Base-by-base conservation (phyloP, 2,329 filamentous ascomycete genomes). In the Coniochaeta hoffmannii region DNA sequence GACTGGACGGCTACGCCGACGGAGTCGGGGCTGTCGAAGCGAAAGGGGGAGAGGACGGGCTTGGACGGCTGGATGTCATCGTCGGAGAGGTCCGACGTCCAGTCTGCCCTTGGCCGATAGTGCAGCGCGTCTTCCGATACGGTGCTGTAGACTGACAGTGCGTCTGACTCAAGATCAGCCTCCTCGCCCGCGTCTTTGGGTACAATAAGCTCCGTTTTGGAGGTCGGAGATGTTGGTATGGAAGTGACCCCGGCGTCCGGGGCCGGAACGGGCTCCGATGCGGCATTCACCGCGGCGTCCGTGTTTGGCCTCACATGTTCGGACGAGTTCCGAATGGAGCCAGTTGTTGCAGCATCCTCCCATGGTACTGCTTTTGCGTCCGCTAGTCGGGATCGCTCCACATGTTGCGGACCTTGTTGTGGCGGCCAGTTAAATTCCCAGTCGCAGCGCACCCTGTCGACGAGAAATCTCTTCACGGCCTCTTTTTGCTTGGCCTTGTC, bases 401-500 rank as follows among this genome's bases (percentile, higher is more conserved):
- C 22, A 32, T 50, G 15, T 38, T 31, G 53, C 32, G 55, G 56
- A 10, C 26, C 9, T 11, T 46, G 41, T 35, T 55, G 49, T 22
- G 70, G 72, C 1, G 80, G 78, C 82, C 82, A 86, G 32, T 71
- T 61, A 63, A 84, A 87, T 0, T 72, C 69, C 84, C 83, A 87
- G 63, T 86, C 82, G 58, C 75, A 76, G 58, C 76, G 78, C 38
- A 87, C 71, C 60, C 77, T 81, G 22, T 76, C 73, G 2, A 71
- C 68, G 1, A 87, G 69, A 60, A 79, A 80, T 53, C 73, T 77
- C 63, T 74, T 80, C 34, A 87, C 78, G 12, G 83, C 83, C 38
- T 83, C 80, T 64, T 86, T 86, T 61, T 85, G 81, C 69, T 79
- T 83, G 26, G 68, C 59, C 66, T 85, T 86, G 65, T 87, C 83